Evolutionary conservation across 2,329 filamentous ascomycete species (phyloP).

Genomic region (Aspergillus pseudoglaucus): DNA sequence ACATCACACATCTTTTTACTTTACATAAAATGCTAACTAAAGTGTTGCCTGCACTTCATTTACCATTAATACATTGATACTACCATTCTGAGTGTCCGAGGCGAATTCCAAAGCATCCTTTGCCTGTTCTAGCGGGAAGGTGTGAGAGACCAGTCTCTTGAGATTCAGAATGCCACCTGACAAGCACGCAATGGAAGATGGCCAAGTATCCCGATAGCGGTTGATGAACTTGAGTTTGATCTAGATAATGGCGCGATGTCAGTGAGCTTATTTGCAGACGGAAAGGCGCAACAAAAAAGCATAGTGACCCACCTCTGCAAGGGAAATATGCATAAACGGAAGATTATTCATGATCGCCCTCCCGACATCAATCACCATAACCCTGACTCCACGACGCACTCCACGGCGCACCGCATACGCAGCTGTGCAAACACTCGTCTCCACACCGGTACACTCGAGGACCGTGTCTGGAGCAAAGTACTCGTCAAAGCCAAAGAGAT

Average conservation of each 20-base stretch:
- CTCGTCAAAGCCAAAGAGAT: conserved; percentile 48
- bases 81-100: conserved; percentile 49
- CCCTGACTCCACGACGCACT: conserved; percentile 54
- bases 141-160: conserved; percentile 57
- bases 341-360: conserved; percentile 57
- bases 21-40: background rate
- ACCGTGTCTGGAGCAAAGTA: conserved; percentile 54
- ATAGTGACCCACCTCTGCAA: conserved; percentile 43
- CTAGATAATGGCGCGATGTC: conserved; percentile 24
- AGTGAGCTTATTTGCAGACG: too few relatives aligned
- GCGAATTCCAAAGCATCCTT: conserved; percentile 46
- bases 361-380: conserved; percentile 61
- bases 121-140: conserved; percentile 56
- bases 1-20: too few relatives aligned
- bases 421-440: conserved; percentile 56
- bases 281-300: too few relatives aligned
- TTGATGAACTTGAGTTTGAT: conserved; percentile 67
- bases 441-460: conserved; percentile 61
- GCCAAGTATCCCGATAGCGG: conserved; percentile 64
- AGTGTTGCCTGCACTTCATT: conserved; percentile 39
- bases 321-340: conserved; percentile 60
- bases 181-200: conserved; percentile 50
- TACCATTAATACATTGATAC: conserved; percentile 58
- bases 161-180: conserved; percentile 55
- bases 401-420: conserved; percentile 53